Percentiles rank a stretch among this genome's conserved stretches.
Evolutionary conservation across 192 early-diverging fungal genomes (phyloP).

Genomic region (Rhizophagus prolifer): DNA sequence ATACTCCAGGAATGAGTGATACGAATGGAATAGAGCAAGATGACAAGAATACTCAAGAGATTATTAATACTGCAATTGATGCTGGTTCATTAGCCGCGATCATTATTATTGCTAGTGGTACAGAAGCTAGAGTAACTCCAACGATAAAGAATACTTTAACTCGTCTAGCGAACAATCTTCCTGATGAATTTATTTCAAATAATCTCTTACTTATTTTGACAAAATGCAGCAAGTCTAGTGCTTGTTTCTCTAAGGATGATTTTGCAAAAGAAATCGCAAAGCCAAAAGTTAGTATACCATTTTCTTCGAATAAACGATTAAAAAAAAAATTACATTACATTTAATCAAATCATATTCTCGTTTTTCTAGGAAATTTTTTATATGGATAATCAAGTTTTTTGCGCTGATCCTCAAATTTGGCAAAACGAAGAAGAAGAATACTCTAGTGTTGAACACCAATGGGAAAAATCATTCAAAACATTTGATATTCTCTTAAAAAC

Average conservation of each 20-base stretch:
- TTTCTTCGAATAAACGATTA: neutral
- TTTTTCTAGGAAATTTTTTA: slow-evolving; percentile 1
- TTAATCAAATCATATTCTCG: neutral
- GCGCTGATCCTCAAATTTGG: slow-evolving; percentile 9
- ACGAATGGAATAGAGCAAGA: slow-evolving; percentile 10
- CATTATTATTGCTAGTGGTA: slow-evolving; percentile 10
- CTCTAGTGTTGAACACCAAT: neutral
- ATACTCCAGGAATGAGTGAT: slow-evolving; percentile 17
- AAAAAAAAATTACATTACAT: neutral
- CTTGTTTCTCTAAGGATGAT: neutral
- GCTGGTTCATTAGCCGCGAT: slow-evolving; percentile 9
- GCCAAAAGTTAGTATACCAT: neutral
- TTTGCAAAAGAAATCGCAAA: slow-evolving; percentile 13
- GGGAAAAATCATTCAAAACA: neutral
- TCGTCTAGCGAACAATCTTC: slow-evolving; percentile 10
- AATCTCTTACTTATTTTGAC: slow-evolving; percentile 20
- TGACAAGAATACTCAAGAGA: slow-evolving; percentile 9
- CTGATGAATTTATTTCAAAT: neutral
- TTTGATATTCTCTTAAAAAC: neutral
- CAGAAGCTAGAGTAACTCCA: slow-evolving; percentile 14
- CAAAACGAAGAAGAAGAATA: neutral
- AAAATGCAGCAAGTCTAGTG: neutral
- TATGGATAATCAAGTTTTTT: slow-evolving; percentile 5
- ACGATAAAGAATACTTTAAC: neutral
- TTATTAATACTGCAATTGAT: slow-evolving; percentile 1